Base-by-base conservation (phyloP, 805 yeast species). In the Suhomyces vadensis region DNA sequence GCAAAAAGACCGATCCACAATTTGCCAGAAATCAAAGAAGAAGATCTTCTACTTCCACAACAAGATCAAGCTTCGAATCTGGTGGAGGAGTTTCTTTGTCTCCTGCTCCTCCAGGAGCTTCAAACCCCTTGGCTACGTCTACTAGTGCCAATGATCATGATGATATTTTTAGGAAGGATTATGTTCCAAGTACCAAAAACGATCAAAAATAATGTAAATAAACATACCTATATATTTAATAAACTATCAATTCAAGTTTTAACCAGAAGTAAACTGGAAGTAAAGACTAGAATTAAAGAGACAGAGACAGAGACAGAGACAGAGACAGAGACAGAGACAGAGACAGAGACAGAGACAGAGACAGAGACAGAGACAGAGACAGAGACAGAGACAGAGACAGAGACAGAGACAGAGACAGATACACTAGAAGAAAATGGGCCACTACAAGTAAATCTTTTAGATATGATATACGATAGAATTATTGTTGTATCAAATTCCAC, bases 21-120 rank as follows among this genome's bases (percentile, higher is more conserved):
- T 76, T 79, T 42, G 97, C 97, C 2, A 80, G 98, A 62, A 84
- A 89, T 59, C 94, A 88, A 64, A 81, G 98, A 62, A 78, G 97
- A 57, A 77, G 89, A 61, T 75, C 82, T 4, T 59, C 68, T 2
- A 64, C 74, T 3, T 60, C 71, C 7, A 57, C 64, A 3, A 60
- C 63, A 3, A 31, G 63, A 10, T 31, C 42, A 11, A 43, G 47
- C 26, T 35, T 46, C 24, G 43, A 41, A 6, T 22, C 38, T 9
- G 49, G 55, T 6, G 6, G 14, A 5, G 38, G 38, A 8, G 27
- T 23, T 8, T 13, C 39, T 11, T 13, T 19, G 21, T 14, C 25
- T 7, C 22, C 22, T 8, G 25, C 33, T 11, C 22, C 31, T 35
- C 11, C 37, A 6, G 21, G 25, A 11, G 16, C 35, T 7, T 16